Evolutionary conservation across 2,329 filamentous ascomycete genomes (phyloP).

Genomic region (Penicillium janthinellum): DNA sequence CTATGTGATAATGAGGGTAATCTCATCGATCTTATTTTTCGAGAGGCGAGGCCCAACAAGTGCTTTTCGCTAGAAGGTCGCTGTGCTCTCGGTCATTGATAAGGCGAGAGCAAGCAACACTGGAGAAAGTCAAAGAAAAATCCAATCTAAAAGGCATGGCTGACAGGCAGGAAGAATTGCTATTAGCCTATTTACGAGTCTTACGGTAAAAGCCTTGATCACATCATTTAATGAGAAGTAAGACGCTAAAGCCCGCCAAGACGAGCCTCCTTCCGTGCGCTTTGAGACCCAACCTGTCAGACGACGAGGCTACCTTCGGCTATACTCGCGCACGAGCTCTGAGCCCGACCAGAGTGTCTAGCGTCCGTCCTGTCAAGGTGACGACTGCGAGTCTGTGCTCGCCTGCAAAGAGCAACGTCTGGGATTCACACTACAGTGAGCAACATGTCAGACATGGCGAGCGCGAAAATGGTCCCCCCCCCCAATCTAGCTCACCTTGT

Average conservation of each 20-base stretch:
- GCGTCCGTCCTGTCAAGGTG: background rate
- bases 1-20: background rate
- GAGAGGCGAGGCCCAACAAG: background rate
- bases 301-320: background rate
- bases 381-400: background rate
- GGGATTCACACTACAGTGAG: background rate
- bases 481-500: too few relatives aligned
- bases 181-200: background rate
- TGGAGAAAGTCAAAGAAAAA: background rate
- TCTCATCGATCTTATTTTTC: background rate
- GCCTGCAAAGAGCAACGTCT: background rate
- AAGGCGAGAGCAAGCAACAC: background rate
- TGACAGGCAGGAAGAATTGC: background rate
- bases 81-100: background rate
- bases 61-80: background rate
- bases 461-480: too few relatives aligned
- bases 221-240: background rate
- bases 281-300: background rate
- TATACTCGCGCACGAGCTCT: background rate
- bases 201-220: background rate
- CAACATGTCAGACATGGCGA: too few relatives aligned
- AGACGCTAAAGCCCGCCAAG: background rate
- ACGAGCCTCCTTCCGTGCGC: background rate
- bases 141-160: background rate
- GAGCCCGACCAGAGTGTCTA: background rate